Base-by-base conservation (phyloP, 495 filamentous ascomycete species). In the Aspergillus heteromorphus region DNA sequence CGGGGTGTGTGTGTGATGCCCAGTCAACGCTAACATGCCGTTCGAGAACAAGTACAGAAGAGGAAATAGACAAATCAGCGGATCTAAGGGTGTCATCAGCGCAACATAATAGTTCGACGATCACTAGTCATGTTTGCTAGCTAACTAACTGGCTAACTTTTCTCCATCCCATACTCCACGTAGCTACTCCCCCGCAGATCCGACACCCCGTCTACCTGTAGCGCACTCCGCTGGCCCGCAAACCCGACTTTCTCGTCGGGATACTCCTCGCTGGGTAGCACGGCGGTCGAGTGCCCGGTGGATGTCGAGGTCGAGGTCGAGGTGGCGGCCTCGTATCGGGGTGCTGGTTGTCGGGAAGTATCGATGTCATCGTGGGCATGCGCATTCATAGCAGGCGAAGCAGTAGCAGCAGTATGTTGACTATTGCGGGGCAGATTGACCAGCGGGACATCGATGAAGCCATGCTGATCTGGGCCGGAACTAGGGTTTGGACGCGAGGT, bases 241-340 rank as follows among this genome's bases (percentile, higher is more conserved):
- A 74, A 79, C 4, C 75, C 75, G 34, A 74, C 6, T 53, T 80
- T 80, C 61, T 76, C 70, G 55, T 76, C 66, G 13, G 63, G 58
- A 48, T 64, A 73, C 4, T 27, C 34, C 1, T 56, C 40, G 34
- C 45, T 51, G 21, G 36, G 51, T 20, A 42, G 36, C 0, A 41
- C 56, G 14, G 57, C 45, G 19, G 49, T 58, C 27, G 62, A 34
- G 6, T 48, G 31, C 2, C 45, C 45, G 3, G 38, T 40, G 29
- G 34, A 2, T 19, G 50, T n/a, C 20, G 10, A 8, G 16, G 45
- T 38, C n/a, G n/a, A n/a, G n/a, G n/a, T n/a, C n/a, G n/a, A n/a
- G 49, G 19, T 53, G 8, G 55, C 40, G 31, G 54, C 58, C 23
- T 67, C 63, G 45, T 73, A 73, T 54, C 57, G 49, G 0, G 69